These are phyloP conservation scores for Venturia effusa DNA, from an alignment of 2,329 filamentous ascomycete genomes.

Conservation along the genomic window DNA sequence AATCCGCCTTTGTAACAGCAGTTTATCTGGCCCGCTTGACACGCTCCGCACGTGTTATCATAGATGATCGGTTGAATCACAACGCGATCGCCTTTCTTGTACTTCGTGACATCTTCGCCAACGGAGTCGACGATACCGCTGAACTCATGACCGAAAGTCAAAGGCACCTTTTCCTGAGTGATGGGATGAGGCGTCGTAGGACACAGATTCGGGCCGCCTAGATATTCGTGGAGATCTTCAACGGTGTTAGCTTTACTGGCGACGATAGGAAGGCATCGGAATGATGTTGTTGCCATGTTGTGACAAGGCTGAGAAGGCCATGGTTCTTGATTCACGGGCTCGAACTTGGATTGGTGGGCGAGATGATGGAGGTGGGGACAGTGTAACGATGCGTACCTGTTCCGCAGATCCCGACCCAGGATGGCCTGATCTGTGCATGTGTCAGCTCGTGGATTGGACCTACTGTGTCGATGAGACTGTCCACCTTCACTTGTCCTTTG, in stretches of 20 bases:
- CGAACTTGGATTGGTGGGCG: neutral
- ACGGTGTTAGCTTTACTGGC: neutral
- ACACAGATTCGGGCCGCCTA: conserved; percentile 37
- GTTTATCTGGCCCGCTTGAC: conserved; percentile 41
- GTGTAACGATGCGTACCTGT: conserved; percentile 14
- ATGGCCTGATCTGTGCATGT: conserved; percentile 23
- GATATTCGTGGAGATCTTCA: conserved; percentile 36
- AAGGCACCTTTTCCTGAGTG: conserved; percentile 33
- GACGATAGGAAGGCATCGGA: no score
- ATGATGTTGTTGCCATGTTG: neutral
- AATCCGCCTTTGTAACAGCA: conserved; percentile 46
- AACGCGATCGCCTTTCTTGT: conserved; percentile 46
- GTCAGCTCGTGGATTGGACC: neutral
- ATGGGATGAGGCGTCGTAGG: conserved; percentile 44
- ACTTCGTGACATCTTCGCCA: conserved; percentile 30
- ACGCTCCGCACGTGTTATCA: conserved; percentile 41
- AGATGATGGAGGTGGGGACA: neutral
- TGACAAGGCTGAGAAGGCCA: neutral
- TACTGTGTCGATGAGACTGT: neutral
- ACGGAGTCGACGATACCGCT: conserved; percentile 39
- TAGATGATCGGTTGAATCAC: conserved; percentile 55
- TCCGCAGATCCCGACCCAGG: conserved; percentile 33
- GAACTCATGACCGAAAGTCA: conserved; percentile 41
- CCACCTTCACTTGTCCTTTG: conserved; percentile 31
- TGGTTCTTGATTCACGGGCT: neutral